A percentile compares a stretch with the other conserved stretches of the same genome.
Conservation (phyloP, 768 basidiomycete species). For the Tulasnella sp. region DNA sequence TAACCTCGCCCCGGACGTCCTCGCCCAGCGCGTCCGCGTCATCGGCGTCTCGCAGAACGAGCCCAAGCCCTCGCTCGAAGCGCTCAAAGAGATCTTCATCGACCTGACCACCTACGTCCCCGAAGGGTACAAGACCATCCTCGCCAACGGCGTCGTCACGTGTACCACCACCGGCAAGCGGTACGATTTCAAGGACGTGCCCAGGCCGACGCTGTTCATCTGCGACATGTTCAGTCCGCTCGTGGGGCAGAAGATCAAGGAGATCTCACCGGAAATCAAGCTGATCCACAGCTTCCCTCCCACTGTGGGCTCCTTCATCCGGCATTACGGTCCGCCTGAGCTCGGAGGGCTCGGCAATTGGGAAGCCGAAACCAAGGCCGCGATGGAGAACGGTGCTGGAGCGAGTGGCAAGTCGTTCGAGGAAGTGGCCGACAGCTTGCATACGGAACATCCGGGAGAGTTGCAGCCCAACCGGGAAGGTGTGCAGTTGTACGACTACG, state of each 20-base stretch:
- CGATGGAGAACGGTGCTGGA: background rate
- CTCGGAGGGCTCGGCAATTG: background rate
- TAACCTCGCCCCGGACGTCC: background rate
- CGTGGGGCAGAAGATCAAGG: background rate
- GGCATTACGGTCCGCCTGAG: slow-evolving; percentile 1
- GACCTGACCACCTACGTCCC: slow-evolving; percentile 4
- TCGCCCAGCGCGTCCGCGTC: background rate
- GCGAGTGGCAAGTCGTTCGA: background rate
- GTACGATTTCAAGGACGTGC: slow-evolving; percentile 21
- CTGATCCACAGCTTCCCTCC: background rate
- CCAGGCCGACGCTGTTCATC: background rate
- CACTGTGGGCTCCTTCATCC: background rate
- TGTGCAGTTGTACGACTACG: slow-evolving; percentile 19
- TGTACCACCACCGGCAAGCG: background rate
- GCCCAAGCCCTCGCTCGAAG: background rate
- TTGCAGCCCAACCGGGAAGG: background rate
- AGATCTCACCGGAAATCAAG: slow-evolving; percentile 17
- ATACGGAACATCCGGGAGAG: background rate
- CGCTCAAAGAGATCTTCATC: background rate
- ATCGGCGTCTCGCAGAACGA: background rate
- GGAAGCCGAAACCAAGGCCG: slow-evolving; percentile 7
- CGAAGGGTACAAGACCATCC: background rate
- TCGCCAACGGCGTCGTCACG: background rate
- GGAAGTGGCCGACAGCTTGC: slow-evolving; percentile 3
- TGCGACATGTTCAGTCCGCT: slow-evolving; percentile 13